Base-by-base conservation (phyloP, 139 green algal genomes). In the Eudorina sp. region DNA sequence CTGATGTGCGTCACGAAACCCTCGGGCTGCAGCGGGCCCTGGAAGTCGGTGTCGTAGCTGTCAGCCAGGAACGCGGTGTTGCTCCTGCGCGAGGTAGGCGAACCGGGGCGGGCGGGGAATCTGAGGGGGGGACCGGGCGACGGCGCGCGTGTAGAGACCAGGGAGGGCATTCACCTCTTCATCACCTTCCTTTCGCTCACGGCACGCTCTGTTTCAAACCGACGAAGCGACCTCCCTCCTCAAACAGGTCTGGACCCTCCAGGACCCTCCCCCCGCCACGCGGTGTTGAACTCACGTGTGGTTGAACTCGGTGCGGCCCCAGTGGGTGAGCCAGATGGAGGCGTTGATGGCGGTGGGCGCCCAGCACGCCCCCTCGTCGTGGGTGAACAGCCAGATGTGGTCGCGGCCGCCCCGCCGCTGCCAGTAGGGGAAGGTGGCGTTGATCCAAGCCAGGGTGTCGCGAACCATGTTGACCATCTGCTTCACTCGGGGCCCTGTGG, bases 331-430 rank as follows among this genome's bases (percentile, higher is more conserved):
- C 77, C 92, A 93, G 13, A 95, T 91, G 40, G 90, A 92, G n/a
- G 36, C 27, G 13, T 84, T 88, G 40, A 93, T 84, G 13, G 90
- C 73, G 31, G 40, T 87, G 46, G 93, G 93, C 1, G 89, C 91
- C 93, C 92, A 95, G 88, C 92, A 94, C 1, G 89, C 91, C 40
- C 93, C 93, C 78, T 95, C 94, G 83, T 95, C 92, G 74, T 95
- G 92, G 1, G 92, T 90, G 77, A 94, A 93, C 1, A 94, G 55
- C 80, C 89, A 95, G n/a, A 96, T 93, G 92, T 96, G 94, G 89
- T 96, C 93, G 3, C 85, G 62, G 6, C 94, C 94, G 46, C 75
- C 86, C 0, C 85, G 79, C 18, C 89, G 84, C n/a, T 72, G 45
- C 90, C 90, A 93, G 79, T 90, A 95, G 25, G 93, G 92, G 88